Percentiles rank a stretch among this genome's conserved stretches.
Conservation (phyloP, 805 yeast species). For the Kuraishia piskuri region DNA sequence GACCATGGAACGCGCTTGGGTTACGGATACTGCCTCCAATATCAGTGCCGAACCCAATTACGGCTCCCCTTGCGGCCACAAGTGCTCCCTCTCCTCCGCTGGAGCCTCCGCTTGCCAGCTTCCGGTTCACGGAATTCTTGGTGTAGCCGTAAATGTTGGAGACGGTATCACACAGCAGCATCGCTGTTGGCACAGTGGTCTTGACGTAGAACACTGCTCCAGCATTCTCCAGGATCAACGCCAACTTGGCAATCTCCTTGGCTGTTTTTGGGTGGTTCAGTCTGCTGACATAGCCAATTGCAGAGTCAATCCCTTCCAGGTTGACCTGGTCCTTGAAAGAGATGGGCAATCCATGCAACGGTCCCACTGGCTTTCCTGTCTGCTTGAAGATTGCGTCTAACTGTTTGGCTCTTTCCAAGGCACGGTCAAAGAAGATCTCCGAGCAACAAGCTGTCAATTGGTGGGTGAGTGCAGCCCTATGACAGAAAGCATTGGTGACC, state of each 20-base stretch:
- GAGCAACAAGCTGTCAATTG: constrained; percentile 17
- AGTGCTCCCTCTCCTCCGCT: constrained; percentile 38
- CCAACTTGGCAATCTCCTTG: constrained; percentile 15
- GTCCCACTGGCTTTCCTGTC: constrained; percentile 30
- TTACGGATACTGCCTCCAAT: constrained; percentile 30
- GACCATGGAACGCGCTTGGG: constrained; percentile 24
- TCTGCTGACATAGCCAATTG: constrained; percentile 26
- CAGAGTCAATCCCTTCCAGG: constrained; percentile 28
- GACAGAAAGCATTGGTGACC: constrained; percentile 17
- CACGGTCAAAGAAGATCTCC: constrained; percentile 16
- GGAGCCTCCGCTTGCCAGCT: constrained; percentile 32
- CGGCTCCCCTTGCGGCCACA: constrained; percentile 21
- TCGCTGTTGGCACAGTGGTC: constrained; percentile 35
- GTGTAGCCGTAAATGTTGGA: constrained; percentile 28
- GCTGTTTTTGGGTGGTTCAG: constrained; percentile 18
- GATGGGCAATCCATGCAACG: constrained; percentile 36
- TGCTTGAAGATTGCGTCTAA: constrained; percentile 26
- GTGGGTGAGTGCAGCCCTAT: constrained; percentile 19
- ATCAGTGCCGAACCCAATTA: constrained; percentile 30
- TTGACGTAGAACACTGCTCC: constrained; percentile 36
- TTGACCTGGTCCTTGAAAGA: constrained; percentile 37
- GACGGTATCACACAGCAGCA: constrained; percentile 31
- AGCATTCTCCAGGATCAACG: constrained; percentile 22
- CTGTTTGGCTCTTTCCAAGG: constrained; percentile 24
- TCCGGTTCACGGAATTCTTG: constrained; percentile 27